Percentiles rank a stretch among this genome's conserved stretches.
Evolutionary conservation across 257 asterid genomes (phyloP).

Genomic region (Misopates orontium): DNA sequence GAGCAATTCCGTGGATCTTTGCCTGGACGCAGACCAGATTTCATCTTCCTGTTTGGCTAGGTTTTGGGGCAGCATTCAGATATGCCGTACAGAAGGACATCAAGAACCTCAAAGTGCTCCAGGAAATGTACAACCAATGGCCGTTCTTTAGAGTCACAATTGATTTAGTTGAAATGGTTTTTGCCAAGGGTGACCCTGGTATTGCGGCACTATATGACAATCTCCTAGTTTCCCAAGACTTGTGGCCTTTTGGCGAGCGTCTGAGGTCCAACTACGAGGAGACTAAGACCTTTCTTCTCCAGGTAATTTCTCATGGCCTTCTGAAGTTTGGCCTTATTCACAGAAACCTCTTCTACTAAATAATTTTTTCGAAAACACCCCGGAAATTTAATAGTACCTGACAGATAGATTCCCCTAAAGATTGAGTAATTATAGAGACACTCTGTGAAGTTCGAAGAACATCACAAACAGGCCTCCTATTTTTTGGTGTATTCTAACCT

Average conservation of each 20-base stretch:
- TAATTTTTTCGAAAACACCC: too few relatives aligned
- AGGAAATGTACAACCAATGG: constrained; percentile 65
- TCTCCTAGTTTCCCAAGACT: constrained; percentile 54
- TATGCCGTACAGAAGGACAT: constrained; percentile 46
- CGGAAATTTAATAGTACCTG: too few relatives aligned
- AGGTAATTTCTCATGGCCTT: constrained; percentile 37
- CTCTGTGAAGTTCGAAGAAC: too few relatives aligned
- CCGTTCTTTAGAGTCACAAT: constrained; percentile 71
- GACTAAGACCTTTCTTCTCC: constrained; percentile 52
- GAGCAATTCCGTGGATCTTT: constrained; percentile 74
- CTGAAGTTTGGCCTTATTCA: too few relatives aligned
- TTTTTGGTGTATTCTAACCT: too few relatives aligned
- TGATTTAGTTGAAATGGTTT: constrained; percentile 64
- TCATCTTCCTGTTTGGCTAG: constrained; percentile 72
- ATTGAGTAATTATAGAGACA: too few relatives aligned
- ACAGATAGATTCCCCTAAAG: too few relatives aligned
- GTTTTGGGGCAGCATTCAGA: constrained; percentile 61
- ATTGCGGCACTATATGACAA: constrained; percentile 57
- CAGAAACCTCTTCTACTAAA: too few relatives aligned
- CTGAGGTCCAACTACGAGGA: constrained; percentile 58
- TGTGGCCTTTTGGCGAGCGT: constrained; percentile 49
- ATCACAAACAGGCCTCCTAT: too few relatives aligned
- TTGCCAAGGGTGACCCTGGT: constrained; percentile 71
- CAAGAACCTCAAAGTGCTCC: constrained; percentile 51
- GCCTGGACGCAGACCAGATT: constrained; percentile 75